These are phyloP conservation scores for Hamigera avellanea DNA, from an alignment of 495 filamentous ascomycete genomes.

Conservation along the genomic window DNA sequence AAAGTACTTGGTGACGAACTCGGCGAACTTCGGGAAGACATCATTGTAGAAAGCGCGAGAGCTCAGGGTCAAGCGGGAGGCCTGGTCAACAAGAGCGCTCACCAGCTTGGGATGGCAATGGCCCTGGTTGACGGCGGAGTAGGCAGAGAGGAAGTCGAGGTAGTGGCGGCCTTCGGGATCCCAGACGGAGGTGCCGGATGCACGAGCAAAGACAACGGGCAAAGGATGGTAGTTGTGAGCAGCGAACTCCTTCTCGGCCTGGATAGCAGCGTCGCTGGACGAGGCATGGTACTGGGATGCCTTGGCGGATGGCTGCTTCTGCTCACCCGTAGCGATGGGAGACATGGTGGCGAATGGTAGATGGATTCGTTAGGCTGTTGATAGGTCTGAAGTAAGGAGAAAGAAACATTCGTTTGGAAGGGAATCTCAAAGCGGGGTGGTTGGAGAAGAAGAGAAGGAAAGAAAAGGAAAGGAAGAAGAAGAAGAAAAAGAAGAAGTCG, in stretches of 20 bases:
- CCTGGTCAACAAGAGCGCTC: conserved; percentile 81
- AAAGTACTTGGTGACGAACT: conserved; percentile 79
- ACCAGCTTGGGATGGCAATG: conserved; percentile 97
- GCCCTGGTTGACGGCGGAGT: conserved; percentile 96
- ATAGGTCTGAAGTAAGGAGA: not conserved
- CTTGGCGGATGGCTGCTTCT: conserved; percentile 13
- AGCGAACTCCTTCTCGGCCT: conserved; percentile 69
- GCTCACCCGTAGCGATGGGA: conserved; percentile 20
- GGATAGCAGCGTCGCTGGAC: conserved; percentile 69
- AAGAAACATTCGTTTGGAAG: not conserved
- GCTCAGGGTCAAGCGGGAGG: conserved; percentile 79
- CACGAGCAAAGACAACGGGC: conserved; percentile 79
- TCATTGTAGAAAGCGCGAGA: conserved; percentile 98
- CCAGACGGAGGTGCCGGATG: conserved; percentile 80
- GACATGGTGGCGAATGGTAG: conserved; percentile 29
- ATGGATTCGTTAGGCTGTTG: no score
- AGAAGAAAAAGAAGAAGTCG: conserved; percentile 9
- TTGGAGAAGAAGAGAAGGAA: conserved; percentile 4
- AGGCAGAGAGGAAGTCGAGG: conserved; percentile 95
- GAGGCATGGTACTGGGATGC: conserved; percentile 55
- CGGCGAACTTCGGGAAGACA: conserved; percentile 92
- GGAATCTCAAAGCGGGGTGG: no score
- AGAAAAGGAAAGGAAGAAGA: conserved; percentile 4
- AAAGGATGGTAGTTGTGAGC: conserved; percentile 99
- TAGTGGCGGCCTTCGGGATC: conserved; percentile 96